A percentile compares a stretch with the other conserved stretches of the same genome.
phyloP scores from a whole-genome alignment of 169 alveolate species.

The Plasmodium blacklocki region DNA sequence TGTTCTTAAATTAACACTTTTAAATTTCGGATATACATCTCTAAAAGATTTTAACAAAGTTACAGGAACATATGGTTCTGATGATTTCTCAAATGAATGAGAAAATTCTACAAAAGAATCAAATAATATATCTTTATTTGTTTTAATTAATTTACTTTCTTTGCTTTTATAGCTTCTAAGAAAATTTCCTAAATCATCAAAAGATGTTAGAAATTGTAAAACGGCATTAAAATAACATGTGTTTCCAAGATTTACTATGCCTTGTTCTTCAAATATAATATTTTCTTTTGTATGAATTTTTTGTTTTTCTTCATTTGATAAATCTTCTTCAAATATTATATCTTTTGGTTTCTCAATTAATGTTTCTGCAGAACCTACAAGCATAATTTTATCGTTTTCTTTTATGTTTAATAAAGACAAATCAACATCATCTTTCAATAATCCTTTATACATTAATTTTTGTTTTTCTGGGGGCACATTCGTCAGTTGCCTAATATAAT shows the following conservation, averaged over 20 bases:
- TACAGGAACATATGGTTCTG: conserved; percentile 71
- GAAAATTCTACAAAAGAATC: conserved; percentile 80
- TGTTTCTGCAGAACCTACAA: conserved; percentile 94
- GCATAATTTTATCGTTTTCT: conserved; percentile 89
- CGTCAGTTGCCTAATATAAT: conserved; percentile 85
- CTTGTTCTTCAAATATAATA: conserved; percentile 79
- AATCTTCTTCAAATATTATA: conserved; percentile 93
- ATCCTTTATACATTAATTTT: conserved; percentile 92
- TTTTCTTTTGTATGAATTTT: conserved; percentile 79
- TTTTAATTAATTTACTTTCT: conserved; percentile 22
- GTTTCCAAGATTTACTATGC: conserved; percentile 95
- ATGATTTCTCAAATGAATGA: conserved; percentile 75
- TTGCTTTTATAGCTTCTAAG: conserved; percentile 61
- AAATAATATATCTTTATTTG: conserved; percentile 66
- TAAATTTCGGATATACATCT: conserved; percentile 69
- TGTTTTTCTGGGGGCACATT: conserved; percentile 95
- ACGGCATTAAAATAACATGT: conserved; percentile 96
- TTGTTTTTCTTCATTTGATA: conserved; percentile 94
- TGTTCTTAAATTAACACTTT: conserved; percentile 56
- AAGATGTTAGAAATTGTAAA: conserved; percentile 88
- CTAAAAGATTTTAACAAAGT: conserved; percentile 67
- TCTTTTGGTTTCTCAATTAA: conserved; percentile 84
- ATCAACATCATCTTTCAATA: conserved; percentile 88
- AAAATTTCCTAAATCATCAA: conserved; percentile 83
- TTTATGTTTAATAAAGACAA: conserved; percentile 82